Conservation (phyloP, 768 basidiomycete genomes). For the Mrakia blollopis region DNA sequence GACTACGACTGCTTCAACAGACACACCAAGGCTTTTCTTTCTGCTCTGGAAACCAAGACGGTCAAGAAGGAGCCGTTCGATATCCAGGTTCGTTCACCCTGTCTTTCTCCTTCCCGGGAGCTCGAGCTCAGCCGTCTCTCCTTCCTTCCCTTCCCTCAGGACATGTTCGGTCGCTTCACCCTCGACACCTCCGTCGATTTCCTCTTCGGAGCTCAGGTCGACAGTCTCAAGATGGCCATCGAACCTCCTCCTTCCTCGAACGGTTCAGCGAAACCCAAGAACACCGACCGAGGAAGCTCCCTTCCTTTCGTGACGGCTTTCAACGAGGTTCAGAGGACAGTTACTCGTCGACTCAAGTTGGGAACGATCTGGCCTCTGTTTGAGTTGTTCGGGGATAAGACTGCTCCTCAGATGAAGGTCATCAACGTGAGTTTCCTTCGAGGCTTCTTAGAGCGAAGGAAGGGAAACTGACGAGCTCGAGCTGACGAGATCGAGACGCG, state of each 20-base stretch:
- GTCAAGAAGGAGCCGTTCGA: slow-evolving; percentile 52
- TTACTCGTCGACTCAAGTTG: slow-evolving; percentile 47
- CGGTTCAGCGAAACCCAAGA: slow-evolving; percentile 40
- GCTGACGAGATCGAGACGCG: neutral
- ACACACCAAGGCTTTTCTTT: slow-evolving; percentile 51
- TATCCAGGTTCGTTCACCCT: slow-evolving; percentile 51
- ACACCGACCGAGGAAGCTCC: slow-evolving; percentile 50
- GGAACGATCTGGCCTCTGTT: slow-evolving; percentile 50
- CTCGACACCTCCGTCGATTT: slow-evolving; percentile 70
- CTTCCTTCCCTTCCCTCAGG: slow-evolving; percentile 46
- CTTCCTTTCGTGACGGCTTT: slow-evolving; percentile 61
- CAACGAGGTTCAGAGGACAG: slow-evolving; percentile 50
- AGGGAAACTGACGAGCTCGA: neutral
- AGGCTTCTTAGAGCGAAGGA: neutral
- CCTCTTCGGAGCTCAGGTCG: slow-evolving; percentile 64
- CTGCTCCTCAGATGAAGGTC: slow-evolving; percentile 43
- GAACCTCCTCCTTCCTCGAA: slow-evolving; percentile 38
- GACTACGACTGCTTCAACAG: slow-evolving; percentile 66
- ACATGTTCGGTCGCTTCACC: slow-evolving; percentile 63
- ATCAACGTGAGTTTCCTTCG: slow-evolving; percentile 46
- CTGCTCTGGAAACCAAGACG: slow-evolving; percentile 49
- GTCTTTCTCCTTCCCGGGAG: slow-evolving; percentile 46
- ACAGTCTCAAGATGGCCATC: slow-evolving; percentile 47
- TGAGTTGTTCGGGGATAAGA: slow-evolving; percentile 49
- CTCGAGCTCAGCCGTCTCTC: neutral